Evolutionary conservation across 1,139 yeast genomes (phyloP).

Genomic region (Blastobotrys ciferrii): DNA sequence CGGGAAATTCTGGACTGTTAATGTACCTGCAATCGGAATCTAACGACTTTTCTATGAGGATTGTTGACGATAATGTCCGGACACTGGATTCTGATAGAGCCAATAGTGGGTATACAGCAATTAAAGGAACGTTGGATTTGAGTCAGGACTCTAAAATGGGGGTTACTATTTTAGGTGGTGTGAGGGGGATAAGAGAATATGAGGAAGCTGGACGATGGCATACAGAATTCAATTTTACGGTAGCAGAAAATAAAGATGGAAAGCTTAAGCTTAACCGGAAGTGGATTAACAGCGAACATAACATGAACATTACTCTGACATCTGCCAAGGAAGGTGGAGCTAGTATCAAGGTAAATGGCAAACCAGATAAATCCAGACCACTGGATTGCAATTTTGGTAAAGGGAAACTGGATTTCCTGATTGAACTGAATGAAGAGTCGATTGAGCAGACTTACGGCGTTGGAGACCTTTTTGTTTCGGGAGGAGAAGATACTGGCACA

Average conservation of each 20-base stretch:
- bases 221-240: slow-evolving; percentile 16
- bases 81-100: slow-evolving; percentile 6
- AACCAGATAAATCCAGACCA: slow-evolving; percentile 4
- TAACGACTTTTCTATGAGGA: slow-evolving; percentile 4
- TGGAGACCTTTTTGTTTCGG: slow-evolving; percentile 6
- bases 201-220: slow-evolving; percentile 16
- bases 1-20: slow-evolving; percentile 18
- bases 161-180: slow-evolving; percentile 15
- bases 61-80: slow-evolving; percentile 10
- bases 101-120: slow-evolving; percentile 10
- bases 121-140: slow-evolving; percentile 10
- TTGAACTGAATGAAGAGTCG: slow-evolving; percentile 13
- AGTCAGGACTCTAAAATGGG: slow-evolving; percentile 13
- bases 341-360: slow-evolving; percentile 7
- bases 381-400: slow-evolving; percentile 10
- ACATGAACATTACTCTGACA: slow-evolving; percentile 16
- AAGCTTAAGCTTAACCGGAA: slow-evolving; percentile 12
- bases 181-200: slow-evolving; percentile 15
- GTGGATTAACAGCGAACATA: slow-evolving; percentile 17
- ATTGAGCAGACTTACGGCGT: slow-evolving; percentile 12
- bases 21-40: slow-evolving; percentile 10
- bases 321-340: slow-evolving; percentile 1
- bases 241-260: slow-evolving; percentile 7
- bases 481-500: background rate
- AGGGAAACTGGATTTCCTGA: background rate